Base-by-base conservation (phyloP, 257 asterid species). In the Solanum paucissectum region DNA sequence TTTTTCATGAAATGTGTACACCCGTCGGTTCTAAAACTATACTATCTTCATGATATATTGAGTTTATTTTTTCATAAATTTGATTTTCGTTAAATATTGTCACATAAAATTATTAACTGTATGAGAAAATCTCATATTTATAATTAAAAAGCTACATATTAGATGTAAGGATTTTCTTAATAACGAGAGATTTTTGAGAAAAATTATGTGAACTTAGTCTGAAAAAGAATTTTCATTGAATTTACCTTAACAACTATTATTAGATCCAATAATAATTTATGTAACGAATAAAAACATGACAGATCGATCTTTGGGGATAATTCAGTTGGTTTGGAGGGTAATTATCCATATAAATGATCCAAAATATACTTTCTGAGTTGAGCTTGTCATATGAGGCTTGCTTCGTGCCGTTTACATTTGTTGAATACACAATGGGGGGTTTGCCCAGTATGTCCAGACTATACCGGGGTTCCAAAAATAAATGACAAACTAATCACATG, bases 361-460 rank as follows among this genome's bases (percentile, higher is more conserved):
- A 1, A 7, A 3, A 7, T 55, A 18, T 20, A 8, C 64, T 7
- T 7, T 55, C 0, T 55, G 2, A 55, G 25, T 55, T 1, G 2
- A 55, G 0, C n/a, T 20, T 55, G 64, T 55, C 25, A 20, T 21
- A 55, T 21, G 2, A 20, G n/a, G n/a, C 21, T 49, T 49, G 58
- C 3, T 13, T 49, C 20, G 8, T 49, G 0, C 25, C 9, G 0
- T 55, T 20, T 55, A 55, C 11, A 55, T 20, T 55, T 5, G 0
- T 20, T 55, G 11, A 55, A 6, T 55, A 20, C 11, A 55, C 11
- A 55, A 3, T 55, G 0, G 10, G 2, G n/a, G n/a, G 4, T 6
- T 52, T 52, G 1, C 4, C 9, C 4, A 52, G 0, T 6, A 1
- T 16, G 21, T 6, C 0, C 62, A 52, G 0, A 18, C 10, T 52